phyloP scores from a whole-genome alignment of 257 asterid genomes.

The Lithospermum erythrorhizon region DNA sequence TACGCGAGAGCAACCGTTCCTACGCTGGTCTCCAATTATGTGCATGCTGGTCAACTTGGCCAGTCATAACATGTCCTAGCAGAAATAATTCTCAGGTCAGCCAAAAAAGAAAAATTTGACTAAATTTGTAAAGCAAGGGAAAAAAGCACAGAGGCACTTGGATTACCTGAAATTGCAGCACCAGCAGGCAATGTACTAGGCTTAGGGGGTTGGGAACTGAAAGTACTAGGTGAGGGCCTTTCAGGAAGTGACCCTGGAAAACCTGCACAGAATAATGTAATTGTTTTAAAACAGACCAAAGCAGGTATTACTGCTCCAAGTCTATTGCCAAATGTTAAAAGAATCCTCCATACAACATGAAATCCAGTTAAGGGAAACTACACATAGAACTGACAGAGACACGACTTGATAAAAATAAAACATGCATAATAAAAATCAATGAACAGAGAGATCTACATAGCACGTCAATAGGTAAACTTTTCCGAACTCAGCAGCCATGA shows the following conservation, averaged over 20 bases:
- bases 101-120: background rate
- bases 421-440: background rate
- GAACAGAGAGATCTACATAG: no score
- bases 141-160: background rate
- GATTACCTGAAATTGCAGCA: slow-evolving; percentile 25
- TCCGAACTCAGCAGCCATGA: no score
- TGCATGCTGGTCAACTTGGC: slow-evolving; percentile 31
- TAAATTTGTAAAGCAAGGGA: background rate
- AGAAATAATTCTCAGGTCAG: slow-evolving; percentile 4
- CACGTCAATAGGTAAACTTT: no score
- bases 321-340: no score
- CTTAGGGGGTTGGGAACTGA: slow-evolving; percentile 25
- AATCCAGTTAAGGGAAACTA: no score
- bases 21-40: slow-evolving; percentile 36
- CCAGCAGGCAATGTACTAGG: slow-evolving; percentile 24
- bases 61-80: slow-evolving; percentile 32
- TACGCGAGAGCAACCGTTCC: slow-evolving; percentile 4
- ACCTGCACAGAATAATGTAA: slow-evolving; percentile 22
- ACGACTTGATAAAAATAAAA: background rate
- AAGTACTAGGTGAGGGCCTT: slow-evolving; percentile 25
- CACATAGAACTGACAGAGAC: background rate
- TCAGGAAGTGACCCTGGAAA: slow-evolving; percentile 27
- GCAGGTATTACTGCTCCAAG: background rate
- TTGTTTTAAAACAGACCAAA: slow-evolving; percentile 1
- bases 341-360: background rate